Evolutionary conservation across 2,329 filamentous ascomycete genomes (phyloP).

Genomic region (Beauveria scarabaeidicola): DNA sequence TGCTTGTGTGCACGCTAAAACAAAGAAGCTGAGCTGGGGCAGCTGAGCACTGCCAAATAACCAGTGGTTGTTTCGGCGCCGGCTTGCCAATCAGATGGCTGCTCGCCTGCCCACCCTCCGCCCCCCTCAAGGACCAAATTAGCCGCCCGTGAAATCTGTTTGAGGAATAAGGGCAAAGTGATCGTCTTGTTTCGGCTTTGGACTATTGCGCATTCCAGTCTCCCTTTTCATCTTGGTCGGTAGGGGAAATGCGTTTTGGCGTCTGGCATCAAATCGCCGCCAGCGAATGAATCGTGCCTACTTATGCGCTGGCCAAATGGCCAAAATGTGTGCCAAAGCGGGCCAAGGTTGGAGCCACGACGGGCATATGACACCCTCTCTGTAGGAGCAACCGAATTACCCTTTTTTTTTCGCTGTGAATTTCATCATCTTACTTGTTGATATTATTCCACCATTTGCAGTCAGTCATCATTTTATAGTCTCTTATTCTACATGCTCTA

Average conservation of each 20-base stretch:
- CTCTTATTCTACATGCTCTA: not conserved
- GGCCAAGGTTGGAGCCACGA: constrained; percentile 7
- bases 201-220: not conserved
- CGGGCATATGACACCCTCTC: not conserved
- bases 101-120: not conserved
- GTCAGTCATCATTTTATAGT: not conserved
- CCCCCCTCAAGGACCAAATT: not conserved
- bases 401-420: not conserved
- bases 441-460: not conserved
- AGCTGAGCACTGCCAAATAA: too few relatives aligned
- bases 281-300: constrained; percentile 6
- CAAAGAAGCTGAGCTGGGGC: too few relatives aligned
- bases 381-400: not conserved
- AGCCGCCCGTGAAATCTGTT: constrained; percentile 1
- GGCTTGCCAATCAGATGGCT: not conserved
- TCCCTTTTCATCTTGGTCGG: not conserved
- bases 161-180: not conserved
- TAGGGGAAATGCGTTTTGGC: not conserved
- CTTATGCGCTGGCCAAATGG: constrained; percentile 7
- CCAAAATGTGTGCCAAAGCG: constrained; percentile 5
- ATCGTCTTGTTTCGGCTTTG: not conserved
- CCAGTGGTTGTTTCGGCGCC: not conserved
- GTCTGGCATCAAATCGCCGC: not conserved
- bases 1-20: not conserved
- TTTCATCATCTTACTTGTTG: not conserved